Percentiles rank a stretch among this genome's conserved stretches.
phyloP scores from a whole-genome alignment of 1,139 yeast species.

The Scheffersomyces segobiensis region DNA sequence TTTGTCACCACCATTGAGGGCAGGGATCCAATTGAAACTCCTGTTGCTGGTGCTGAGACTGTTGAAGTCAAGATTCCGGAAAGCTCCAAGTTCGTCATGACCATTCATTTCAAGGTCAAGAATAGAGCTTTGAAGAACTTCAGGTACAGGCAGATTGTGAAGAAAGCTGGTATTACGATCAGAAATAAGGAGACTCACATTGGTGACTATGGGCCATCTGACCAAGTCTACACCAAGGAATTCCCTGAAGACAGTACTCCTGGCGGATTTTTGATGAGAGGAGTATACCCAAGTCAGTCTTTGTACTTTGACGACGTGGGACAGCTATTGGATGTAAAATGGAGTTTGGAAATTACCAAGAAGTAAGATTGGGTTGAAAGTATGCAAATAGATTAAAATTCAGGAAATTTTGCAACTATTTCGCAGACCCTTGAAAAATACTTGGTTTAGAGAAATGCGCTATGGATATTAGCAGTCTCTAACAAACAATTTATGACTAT shows the following conservation, averaged over 20 bases:
- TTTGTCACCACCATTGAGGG: slow-evolving; percentile 36
- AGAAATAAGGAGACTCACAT: slow-evolving; percentile 32
- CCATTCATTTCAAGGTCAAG: slow-evolving; percentile 36
- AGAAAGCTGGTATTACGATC: slow-evolving; percentile 39
- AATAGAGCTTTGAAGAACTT: slow-evolving; percentile 32
- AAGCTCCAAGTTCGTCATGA: slow-evolving; percentile 34
- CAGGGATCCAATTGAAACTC: slow-evolving; percentile 20
- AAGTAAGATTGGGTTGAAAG: slow-evolving; percentile 12
- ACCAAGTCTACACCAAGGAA: slow-evolving; percentile 25
- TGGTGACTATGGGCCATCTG: slow-evolving; percentile 33
- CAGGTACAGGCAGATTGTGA: slow-evolving; percentile 38
- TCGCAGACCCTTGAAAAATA: not conserved
- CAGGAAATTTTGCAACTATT: not conserved
- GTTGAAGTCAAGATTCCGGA: slow-evolving; percentile 40
- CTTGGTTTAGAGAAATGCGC: not conserved
- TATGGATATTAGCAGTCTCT: not conserved
- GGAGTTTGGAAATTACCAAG: slow-evolving; percentile 39
- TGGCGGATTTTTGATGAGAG: slow-evolving; percentile 43
- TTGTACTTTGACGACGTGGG: slow-evolving; percentile 37
- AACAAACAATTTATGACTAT: not conserved
- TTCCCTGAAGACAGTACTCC: slow-evolving; percentile 44
- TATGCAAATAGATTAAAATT: not conserved
- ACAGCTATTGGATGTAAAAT: slow-evolving; percentile 27
- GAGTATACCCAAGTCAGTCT: slow-evolving; percentile 33
- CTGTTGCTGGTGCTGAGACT: slow-evolving; percentile 30